Evolutionary conservation across 2,329 filamentous ascomycete species (phyloP), one percentile per base, ranked within the genome.

Genomic region (Penicillium paneum): DNA sequence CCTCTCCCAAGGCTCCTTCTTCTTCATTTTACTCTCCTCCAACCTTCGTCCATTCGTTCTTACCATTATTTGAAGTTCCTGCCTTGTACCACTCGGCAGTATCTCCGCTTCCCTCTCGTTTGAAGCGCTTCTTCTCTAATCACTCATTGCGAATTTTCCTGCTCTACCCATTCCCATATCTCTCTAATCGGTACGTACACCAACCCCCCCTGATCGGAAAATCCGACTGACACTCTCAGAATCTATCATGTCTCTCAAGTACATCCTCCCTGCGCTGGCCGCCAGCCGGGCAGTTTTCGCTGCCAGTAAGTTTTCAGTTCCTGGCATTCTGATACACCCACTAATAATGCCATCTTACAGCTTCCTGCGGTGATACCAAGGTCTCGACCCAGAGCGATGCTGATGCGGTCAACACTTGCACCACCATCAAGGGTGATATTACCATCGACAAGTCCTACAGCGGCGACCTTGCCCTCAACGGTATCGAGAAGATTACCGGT

Each of bases 371-470:
- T 57, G 62, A 67, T 42, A 65, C 65, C 50, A 65, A 78, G 71
- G 74, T 78, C 72, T 56, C 85, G 83, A 63, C 80, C 91, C 77
- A 80, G 81, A 72, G 79, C 72, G 77, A 76, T 72, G 82, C 83
- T 64, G 81, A 89, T 69, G 85, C 83, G 54, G 76, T 93, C 56
- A 72, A 81, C 50, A 67, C 70, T 60, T 96, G 92, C 82, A 71
- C 76, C n/a, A 88, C 83, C 52, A 81, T 90, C 70, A 76, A 82
- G 48, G 91, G 88, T 67, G 81, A 83, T 71, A 78, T 96, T 58
- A 80, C 83, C 59, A 81, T 96, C 61, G 80, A 79, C 58, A 77
- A 79, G 35, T 70, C 72, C 48, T 80, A 85, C 36, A 74, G 79
- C 48, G 82, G 82, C 43, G 72, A 74, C 58, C 80, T 96, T 63